phyloP scores from a whole-genome alignment of 2,329 filamentous ascomycete genomes.

The Ceratocystis cubensis region DNA sequence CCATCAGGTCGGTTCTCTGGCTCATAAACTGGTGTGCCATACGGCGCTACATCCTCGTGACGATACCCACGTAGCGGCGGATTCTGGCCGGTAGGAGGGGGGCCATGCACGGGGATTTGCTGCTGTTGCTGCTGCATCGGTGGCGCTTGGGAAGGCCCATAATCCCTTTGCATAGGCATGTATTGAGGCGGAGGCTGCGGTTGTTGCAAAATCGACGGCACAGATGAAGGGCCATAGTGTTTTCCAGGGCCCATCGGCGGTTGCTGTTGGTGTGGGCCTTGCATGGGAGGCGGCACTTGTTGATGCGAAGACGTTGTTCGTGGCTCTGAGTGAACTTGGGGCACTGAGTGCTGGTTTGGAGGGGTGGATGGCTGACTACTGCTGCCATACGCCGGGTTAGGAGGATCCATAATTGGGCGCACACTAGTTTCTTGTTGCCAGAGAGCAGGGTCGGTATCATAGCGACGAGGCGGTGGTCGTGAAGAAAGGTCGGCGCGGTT shows the following conservation, averaged over 20 bases:
- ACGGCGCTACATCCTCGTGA: constrained; percentile 17
- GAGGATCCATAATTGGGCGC: constrained; percentile 54
- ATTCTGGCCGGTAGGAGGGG: constrained; percentile 7
- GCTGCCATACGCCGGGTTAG: constrained; percentile 27
- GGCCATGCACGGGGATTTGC: neutral
- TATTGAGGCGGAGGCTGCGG: constrained; percentile 18
- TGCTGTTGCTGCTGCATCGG: neutral
- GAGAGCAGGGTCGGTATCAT: constrained; percentile 77
- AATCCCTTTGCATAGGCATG: constrained; percentile 16
- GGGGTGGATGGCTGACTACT: constrained; percentile 20
- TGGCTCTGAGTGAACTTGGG: constrained; percentile 19
- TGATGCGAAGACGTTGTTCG: constrained; percentile 15
- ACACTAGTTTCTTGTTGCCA: constrained; percentile 78
- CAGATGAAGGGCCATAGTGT: constrained; percentile 9
- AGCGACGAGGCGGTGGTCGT: constrained; percentile 45
- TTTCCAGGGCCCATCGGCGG: constrained; percentile 12
- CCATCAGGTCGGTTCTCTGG: constrained; percentile 36
- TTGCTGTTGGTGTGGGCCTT: constrained; percentile 11
- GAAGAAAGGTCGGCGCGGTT: constrained; percentile 46
- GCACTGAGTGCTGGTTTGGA: constrained; percentile 20
- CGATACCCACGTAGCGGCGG: constrained; percentile 15
- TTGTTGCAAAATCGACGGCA: constrained; percentile 20
- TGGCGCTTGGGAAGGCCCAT: constrained; percentile 15
- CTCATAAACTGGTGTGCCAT: constrained; percentile 28
- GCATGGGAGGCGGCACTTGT: constrained; percentile 15